Conservation (phyloP, 1,284 basidiomycete genomes). For the Paramarasmius palmivorus region DNA sequence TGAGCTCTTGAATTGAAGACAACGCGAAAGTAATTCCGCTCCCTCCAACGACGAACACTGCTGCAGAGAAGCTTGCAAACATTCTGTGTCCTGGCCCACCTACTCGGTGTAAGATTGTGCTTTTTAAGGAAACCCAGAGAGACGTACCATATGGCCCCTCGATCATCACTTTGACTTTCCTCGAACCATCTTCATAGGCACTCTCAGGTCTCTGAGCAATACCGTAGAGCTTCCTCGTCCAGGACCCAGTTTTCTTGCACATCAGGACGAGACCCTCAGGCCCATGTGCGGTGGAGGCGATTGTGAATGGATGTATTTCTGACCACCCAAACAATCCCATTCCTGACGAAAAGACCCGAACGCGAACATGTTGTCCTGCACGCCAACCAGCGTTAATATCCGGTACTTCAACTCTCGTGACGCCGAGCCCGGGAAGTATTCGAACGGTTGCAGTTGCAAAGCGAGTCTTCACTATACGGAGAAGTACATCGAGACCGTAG, state of each 20-base stretch:
- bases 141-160: conserved; percentile 74
- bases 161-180: conserved; percentile 55
- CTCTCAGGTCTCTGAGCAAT: conserved; percentile 47
- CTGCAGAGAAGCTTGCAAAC: conserved; percentile 64
- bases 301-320: conserved; percentile 78
- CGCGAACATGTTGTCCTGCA: conserved; percentile 78
- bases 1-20: conserved; percentile 62
- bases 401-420: conserved; percentile 61
- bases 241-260: conserved; percentile 63
- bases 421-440: conserved; percentile 53
- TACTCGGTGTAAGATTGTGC: conserved; percentile 21
- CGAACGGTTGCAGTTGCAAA: conserved; percentile 56
- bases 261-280: conserved; percentile 59
- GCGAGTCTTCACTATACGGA: conserved; percentile 68
- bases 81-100: conserved; percentile 64
- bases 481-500: conserved; percentile 7
- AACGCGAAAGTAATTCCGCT: conserved; percentile 75
- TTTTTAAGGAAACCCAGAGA: background rate
- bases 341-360: conserved; percentile 60
- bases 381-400: conserved; percentile 73
- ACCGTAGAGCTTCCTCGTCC: conserved; percentile 62
- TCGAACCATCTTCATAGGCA: conserved; percentile 40
- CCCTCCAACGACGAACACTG: conserved; percentile 68
- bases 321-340: conserved; percentile 61
- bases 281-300: conserved; percentile 49